These are phyloP conservation scores for Vitis riparia DNA, from an alignment of 164 flowering plant species.

Conservation along the genomic window DNA sequence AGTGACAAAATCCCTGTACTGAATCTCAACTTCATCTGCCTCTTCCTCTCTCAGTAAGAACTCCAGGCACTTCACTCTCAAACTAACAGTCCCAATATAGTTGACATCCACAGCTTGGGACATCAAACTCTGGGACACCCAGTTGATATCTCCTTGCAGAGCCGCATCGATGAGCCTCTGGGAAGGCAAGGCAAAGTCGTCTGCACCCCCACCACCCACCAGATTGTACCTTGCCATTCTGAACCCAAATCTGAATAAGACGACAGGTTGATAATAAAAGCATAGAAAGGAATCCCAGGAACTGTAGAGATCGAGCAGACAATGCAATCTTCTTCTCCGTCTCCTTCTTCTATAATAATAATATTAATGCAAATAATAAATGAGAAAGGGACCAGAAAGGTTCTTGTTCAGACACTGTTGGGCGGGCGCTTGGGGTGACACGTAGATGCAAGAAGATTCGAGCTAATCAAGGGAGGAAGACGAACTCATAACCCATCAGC, in stretches of 20 bases:
- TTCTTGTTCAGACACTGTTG: neutral
- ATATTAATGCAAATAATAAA: neutral
- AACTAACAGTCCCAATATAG: conserved; percentile 22
- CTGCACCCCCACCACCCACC: conserved; percentile 2
- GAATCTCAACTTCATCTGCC: conserved; percentile 22
- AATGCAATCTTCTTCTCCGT: neutral
- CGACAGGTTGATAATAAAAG: neutral
- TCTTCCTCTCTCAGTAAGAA: conserved; percentile 14
- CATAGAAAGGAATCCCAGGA: neutral
- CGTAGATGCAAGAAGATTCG: neutral
- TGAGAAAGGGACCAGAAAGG: neutral
- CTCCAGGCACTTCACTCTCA: conserved; percentile 21
- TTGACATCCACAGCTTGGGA: conserved; percentile 18
- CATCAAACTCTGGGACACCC: conserved; percentile 14
- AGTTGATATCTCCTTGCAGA: conserved; percentile 14
- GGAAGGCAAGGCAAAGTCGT: conserved; percentile 14
- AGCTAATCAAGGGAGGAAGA: neutral
- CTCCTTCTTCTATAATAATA: neutral
- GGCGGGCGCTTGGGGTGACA: neutral
- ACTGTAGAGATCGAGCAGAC: conserved; percentile 1
- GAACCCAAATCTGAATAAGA: neutral
- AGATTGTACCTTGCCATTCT: conserved; percentile 3
- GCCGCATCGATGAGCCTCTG: conserved; percentile 26
- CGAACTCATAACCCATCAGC: too few species aligned
- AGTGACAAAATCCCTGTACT: conserved; percentile 21